phyloP scores from a whole-genome alignment of 139 green algal genomes.

The Marvania coccoides region DNA sequence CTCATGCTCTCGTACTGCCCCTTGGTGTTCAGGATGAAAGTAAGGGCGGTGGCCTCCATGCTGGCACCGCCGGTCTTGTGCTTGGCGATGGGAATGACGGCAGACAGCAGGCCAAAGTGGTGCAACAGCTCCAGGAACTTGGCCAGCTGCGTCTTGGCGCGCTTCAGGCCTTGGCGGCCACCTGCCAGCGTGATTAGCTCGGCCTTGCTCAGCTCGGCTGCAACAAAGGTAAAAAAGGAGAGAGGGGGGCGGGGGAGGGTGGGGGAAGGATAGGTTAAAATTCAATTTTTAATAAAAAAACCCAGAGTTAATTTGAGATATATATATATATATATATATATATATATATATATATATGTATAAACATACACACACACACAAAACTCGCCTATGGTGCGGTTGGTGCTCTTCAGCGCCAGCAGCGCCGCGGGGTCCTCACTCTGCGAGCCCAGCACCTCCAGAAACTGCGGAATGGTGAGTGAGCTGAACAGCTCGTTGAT shows the following conservation, averaged over 20 bases:
- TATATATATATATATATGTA: no score
- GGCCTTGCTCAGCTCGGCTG: not conserved
- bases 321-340: no score
- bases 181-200: not conserved
- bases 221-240: not conserved
- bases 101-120: constrained; percentile 4
- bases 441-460: not conserved
- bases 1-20: no score
- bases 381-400: no score
- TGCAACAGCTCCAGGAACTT: constrained; percentile 12
- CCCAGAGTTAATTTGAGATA: not conserved
- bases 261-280: not conserved
- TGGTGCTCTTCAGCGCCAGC: no score
- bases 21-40: not conserved
- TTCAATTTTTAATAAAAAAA: not conserved
- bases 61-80: not conserved
- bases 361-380: no score
- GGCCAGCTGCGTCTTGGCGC: not conserved
- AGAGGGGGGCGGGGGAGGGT: not conserved
- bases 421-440: no score
- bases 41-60: not conserved
- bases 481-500: not conserved
- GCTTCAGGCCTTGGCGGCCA: not conserved
- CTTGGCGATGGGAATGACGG: not conserved
- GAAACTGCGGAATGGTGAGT: constrained; percentile 1